These are phyloP conservation scores for Rhizopus arrhizus DNA, from an alignment of 371 early-diverging fungal species.

Conservation along the genomic window DNA sequence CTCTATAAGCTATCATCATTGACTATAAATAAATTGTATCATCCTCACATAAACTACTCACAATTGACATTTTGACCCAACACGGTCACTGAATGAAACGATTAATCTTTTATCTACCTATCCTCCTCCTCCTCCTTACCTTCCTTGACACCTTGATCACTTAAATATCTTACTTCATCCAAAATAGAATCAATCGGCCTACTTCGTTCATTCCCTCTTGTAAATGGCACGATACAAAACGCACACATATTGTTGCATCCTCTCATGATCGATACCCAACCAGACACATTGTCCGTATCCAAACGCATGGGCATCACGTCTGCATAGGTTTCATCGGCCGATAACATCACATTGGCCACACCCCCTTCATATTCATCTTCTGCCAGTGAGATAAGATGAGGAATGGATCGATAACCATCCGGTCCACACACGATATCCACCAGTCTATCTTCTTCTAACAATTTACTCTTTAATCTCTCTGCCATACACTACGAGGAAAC, in stretches of 20 bases:
- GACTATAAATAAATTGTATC: not conserved
- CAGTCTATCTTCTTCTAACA: slow-evolving; percentile 71
- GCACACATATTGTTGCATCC: slow-evolving; percentile 88
- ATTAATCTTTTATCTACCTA: too few relatives aligned
- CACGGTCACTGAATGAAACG: slow-evolving; percentile 55
- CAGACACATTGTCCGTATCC: slow-evolving; percentile 61
- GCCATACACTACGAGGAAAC: slow-evolving; percentile 64
- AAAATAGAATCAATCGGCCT: slow-evolving; percentile 74
- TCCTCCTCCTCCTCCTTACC: too few relatives aligned
- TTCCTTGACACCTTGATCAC: slow-evolving; percentile 75
- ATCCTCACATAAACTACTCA: slow-evolving; percentile 13
- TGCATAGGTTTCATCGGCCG: slow-evolving; percentile 84
- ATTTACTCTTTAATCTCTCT: slow-evolving; percentile 72
- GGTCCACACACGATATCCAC: slow-evolving; percentile 85
- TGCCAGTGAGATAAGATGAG: slow-evolving; percentile 69
- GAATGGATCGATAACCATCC: slow-evolving; percentile 78
- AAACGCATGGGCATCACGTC: slow-evolving; percentile 79
- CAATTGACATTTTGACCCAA: slow-evolving; percentile 86
- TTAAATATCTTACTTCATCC: slow-evolving; percentile 65
- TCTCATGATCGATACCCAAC: slow-evolving; percentile 76
- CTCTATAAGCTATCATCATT: slow-evolving; percentile 58
- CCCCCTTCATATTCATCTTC: slow-evolving; percentile 64
- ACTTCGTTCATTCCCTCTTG: slow-evolving; percentile 72
- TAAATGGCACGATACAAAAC: slow-evolving; percentile 82
- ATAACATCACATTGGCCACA: slow-evolving; percentile 81